These are phyloP conservation scores for Talaromyces sp. DNA, from an alignment of 2,329 filamentous ascomycete genomes.

Conservation along the genomic window DNA sequence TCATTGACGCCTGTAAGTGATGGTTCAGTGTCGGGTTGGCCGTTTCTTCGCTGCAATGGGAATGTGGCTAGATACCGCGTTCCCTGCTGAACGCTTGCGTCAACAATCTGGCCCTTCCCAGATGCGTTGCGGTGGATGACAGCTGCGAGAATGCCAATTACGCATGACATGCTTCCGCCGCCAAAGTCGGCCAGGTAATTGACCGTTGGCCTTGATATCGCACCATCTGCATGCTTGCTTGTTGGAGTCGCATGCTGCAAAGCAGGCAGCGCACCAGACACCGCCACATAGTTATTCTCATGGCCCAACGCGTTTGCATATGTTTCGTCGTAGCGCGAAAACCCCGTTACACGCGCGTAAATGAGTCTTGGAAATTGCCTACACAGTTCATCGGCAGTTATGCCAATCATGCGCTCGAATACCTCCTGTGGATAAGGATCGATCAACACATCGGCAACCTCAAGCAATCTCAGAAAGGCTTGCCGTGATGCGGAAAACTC, in stretches of 20 bases:
- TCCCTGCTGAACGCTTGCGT: slow-evolving; percentile 17
- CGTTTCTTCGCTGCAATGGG: slow-evolving; percentile 12
- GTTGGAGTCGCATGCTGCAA: slow-evolving; percentile 8
- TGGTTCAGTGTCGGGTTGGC: slow-evolving; percentile 11
- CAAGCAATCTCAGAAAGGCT: slow-evolving; percentile 12
- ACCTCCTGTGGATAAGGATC: slow-evolving; percentile 7
- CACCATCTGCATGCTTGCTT: not conserved
- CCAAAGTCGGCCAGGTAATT: slow-evolving; percentile 16
- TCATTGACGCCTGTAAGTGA: slow-evolving; percentile 6
- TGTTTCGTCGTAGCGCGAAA: slow-evolving; percentile 6
- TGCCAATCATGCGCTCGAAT: slow-evolving; percentile 13
- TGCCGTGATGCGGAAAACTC: not conserved
- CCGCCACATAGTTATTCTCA: slow-evolving; percentile 16
- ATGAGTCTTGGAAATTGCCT: slow-evolving; percentile 7
- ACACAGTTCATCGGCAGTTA: slow-evolving; percentile 14
- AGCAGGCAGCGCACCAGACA: slow-evolving; percentile 15
- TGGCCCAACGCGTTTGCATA: slow-evolving; percentile 13
- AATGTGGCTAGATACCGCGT: slow-evolving; percentile 14
- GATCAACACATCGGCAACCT: slow-evolving; percentile 13
- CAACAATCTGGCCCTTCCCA: slow-evolving; percentile 16
- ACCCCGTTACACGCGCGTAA: slow-evolving; percentile 15
- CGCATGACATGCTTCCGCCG: slow-evolving; percentile 11
- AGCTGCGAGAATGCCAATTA: slow-evolving; percentile 14
- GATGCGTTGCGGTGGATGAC: slow-evolving; percentile 9
- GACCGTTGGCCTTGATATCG: slow-evolving; percentile 6